phyloP scores from a whole-genome alignment of 331 rosid genomes.

The Saraca asoca region DNA sequence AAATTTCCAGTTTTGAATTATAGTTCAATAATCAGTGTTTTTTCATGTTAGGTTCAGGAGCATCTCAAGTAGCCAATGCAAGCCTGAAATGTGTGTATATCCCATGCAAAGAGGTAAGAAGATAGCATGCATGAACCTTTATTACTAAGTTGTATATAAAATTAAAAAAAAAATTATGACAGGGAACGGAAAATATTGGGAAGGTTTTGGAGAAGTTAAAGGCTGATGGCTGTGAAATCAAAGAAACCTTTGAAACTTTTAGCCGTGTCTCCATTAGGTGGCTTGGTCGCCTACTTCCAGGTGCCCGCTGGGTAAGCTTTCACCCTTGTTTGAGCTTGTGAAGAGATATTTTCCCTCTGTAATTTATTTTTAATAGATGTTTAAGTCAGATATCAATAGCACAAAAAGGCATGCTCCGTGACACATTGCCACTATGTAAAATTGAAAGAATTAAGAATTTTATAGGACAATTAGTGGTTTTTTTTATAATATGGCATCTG shows the following conservation, averaged over 20 bases:
- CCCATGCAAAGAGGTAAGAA: slow-evolving; percentile 51
- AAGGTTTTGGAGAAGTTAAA: slow-evolving; percentile 47
- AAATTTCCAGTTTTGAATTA: slow-evolving; percentile 10
- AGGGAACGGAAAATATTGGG: slow-evolving; percentile 66
- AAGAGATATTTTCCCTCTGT: background rate
- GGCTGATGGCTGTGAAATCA: slow-evolving; percentile 35
- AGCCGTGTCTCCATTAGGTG: slow-evolving; percentile 63
- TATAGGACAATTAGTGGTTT: too few relatives aligned
- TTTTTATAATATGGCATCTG: too few relatives aligned
- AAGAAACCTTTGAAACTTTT: slow-evolving; percentile 46
- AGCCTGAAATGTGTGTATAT: slow-evolving; percentile 59
- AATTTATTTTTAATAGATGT: background rate
- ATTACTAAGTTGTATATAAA: slow-evolving; percentile 6
- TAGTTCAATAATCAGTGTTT: slow-evolving; percentile 13
- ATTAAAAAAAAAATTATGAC: slow-evolving; percentile 17
- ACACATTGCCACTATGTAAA: too few relatives aligned
- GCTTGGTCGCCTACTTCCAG: slow-evolving; percentile 76
- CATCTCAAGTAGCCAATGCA: slow-evolving; percentile 53
- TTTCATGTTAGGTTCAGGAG: slow-evolving; percentile 43
- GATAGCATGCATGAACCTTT: background rate
- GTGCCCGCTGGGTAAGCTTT: slow-evolving; percentile 69
- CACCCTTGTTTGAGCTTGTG: slow-evolving; percentile 15
- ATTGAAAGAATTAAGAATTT: too few relatives aligned
- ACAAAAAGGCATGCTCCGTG: too few relatives aligned
- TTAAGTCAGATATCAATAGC: background rate